These are phyloP conservation scores for Colletotrichum coccodes DNA, from an alignment of 2,329 filamentous ascomycete species.

Conservation along the genomic window DNA sequence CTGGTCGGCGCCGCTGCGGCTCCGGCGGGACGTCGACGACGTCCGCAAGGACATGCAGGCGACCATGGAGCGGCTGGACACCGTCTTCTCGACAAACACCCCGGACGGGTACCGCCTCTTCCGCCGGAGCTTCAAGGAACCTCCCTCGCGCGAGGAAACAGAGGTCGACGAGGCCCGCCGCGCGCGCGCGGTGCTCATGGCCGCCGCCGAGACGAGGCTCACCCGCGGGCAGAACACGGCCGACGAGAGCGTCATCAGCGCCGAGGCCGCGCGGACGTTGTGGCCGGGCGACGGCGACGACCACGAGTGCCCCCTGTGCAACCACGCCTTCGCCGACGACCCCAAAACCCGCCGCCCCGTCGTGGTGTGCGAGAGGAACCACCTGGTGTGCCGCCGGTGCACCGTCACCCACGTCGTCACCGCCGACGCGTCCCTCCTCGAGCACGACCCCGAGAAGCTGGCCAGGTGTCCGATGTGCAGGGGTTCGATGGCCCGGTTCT, in stretches of 20 bases:
- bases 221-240: not conserved
- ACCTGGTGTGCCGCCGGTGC: conserved; percentile 3
- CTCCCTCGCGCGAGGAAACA: not conserved
- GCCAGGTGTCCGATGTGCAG: not conserved
- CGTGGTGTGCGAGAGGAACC: not conserved
- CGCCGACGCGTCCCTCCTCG: not conserved
- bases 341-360: not conserved
- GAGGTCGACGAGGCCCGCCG: not conserved
- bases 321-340: not conserved
- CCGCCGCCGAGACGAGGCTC: not conserved
- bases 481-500: not conserved
- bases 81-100: not conserved
- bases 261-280: not conserved
- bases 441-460: not conserved
- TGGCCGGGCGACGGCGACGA: not conserved
- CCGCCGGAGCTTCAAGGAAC: not conserved
- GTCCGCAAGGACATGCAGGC: not conserved
- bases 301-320: not conserved
- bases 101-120: not conserved
- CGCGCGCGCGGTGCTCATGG: not conserved
- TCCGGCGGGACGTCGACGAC: not conserved
- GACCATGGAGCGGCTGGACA: not conserved
- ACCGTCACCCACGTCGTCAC: not conserved
- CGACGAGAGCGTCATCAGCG: not conserved
- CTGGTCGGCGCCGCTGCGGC: not conserved